Evolutionary conservation across 148 eudicot species (phyloP), one percentile per base, ranked within the genome.

Genomic region (Linanthus parryae): DNA sequence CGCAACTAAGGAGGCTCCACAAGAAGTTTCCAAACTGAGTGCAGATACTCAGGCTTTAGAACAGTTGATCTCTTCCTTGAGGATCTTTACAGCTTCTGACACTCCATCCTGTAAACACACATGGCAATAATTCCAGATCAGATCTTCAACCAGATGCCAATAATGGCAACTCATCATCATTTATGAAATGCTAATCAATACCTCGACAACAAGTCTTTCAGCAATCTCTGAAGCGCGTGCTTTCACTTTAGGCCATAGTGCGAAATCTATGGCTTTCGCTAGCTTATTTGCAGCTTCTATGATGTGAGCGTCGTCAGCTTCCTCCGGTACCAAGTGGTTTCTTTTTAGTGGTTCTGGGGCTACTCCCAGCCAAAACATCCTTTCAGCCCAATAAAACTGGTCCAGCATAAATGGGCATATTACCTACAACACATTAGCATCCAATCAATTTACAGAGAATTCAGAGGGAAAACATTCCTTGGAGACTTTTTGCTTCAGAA

Each of bases 311-410:
- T 74, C 76, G 54, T 87, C 73, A 59, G 64, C 61, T 64, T 61
- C 55, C 30, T 70, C 85, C 0, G 91, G 95, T 51, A 94, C 59
- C 73, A 94, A 56, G 23, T 70, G 66, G 42, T 67, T 52, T 65
- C 68, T 72, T 37, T 78, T 70, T 20, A 94, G 54, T 23, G 96
- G 95, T 60, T 82, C 80, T 18, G 95, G 81, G 27, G 95, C 75
- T 71, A 94, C 95, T 63, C 99, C 99, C 48, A 94, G 76, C 96
- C 95, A 94, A 67, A 44, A 80, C 96, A 88, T 94, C 73, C 96
- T 84, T 64, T 94, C 96, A 18, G 95, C 96, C 99, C 99, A 88
- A 44, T 94, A 94, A 60, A 87, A 88, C 57, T 94, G 96, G 73
- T 94, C 96, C 54, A 85, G 74, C 72, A 84, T 77, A 63, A 85